These are phyloP conservation scores for Rhamnella rubrinervis DNA, from an alignment of 331 rosid genomes.

Conservation along the genomic window DNA sequence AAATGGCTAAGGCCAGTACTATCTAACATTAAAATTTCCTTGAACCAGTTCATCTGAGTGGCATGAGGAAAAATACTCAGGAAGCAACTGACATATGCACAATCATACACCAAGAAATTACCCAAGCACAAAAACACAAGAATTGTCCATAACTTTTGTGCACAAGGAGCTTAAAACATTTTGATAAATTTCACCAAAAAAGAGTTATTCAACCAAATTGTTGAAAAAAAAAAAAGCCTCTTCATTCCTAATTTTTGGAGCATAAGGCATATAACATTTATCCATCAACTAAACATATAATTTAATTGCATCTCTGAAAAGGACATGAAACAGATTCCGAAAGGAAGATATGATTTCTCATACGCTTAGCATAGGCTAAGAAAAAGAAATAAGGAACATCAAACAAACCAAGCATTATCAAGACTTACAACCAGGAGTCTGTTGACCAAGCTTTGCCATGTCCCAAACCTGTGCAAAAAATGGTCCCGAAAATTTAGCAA, in stretches of 20 bases:
- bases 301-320: no score
- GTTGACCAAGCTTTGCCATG: slow-evolving; percentile 96
- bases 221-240: no score
- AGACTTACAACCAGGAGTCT: slow-evolving; percentile 62
- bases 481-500: slow-evolving; percentile 15
- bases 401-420: slow-evolving; percentile 5
- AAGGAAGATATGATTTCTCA: not conserved
- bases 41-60: slow-evolving; percentile 1
- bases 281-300: no score
- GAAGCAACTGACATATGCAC: not conserved
- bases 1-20: slow-evolving; percentile 54
- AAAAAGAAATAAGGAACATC: not conserved
- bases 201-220: no score
- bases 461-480: slow-evolving; percentile 76
- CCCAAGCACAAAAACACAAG: not conserved
- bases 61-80: slow-evolving; percentile 5
- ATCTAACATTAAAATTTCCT: slow-evolving; percentile 15
- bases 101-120: not conserved
- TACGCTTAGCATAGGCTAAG: not conserved
- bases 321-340: no score
- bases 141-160: not conserved
- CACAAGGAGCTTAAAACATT: not conserved
- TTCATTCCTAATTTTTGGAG: no score
- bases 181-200: no score
- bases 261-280: no score